These are phyloP conservation scores for Hypoxylon sp. DNA, from an alignment of 2,329 filamentous ascomycete species.

Conservation along the genomic window DNA sequence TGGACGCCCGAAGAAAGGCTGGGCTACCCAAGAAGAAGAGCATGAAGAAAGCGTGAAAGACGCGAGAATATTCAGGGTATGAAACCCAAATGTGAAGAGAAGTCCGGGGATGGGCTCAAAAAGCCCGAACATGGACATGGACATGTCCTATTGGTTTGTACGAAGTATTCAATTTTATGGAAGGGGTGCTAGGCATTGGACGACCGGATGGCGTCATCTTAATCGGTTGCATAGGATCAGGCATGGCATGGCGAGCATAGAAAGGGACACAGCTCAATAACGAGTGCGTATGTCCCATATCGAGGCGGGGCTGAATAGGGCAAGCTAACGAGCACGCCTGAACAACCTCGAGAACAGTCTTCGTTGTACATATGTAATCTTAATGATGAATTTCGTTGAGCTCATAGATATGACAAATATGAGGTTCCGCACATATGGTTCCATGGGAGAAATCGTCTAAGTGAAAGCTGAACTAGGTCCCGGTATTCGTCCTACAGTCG, in stretches of 20 bases:
- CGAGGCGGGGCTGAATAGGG: slow-evolving; percentile 17
- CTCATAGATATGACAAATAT: slow-evolving; percentile 3
- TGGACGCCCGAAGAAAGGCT: slow-evolving; percentile 69
- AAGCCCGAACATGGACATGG: slow-evolving; percentile 8
- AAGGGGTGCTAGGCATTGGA: slow-evolving; percentile 21
- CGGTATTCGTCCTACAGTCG: not conserved
- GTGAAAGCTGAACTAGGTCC: not conserved
- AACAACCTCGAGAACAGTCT: slow-evolving; percentile 18
- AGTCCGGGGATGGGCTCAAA: not conserved
- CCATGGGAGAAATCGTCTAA: not conserved
- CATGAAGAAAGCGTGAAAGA: slow-evolving; percentile 38
- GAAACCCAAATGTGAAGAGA: not conserved
- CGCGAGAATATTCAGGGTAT: not conserved
- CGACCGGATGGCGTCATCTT: slow-evolving; percentile 23
- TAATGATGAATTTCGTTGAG: slow-evolving; percentile 30
- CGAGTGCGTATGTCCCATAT: slow-evolving; percentile 14
- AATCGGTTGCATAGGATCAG: slow-evolving; percentile 40
- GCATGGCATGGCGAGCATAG: slow-evolving; percentile 37
- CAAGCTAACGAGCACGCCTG: slow-evolving; percentile 22
- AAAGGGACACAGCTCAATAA: slow-evolving; percentile 23
- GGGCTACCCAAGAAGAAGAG: slow-evolving; percentile 64
- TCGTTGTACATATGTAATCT: slow-evolving; percentile 42
- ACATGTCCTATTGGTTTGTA: slow-evolving; percentile 30
- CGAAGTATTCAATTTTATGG: slow-evolving; percentile 31
- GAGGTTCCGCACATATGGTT: not conserved